Evolutionary conservation across 306 rosid genomes (phyloP).

Genomic region (Bauhinia variegata): DNA sequence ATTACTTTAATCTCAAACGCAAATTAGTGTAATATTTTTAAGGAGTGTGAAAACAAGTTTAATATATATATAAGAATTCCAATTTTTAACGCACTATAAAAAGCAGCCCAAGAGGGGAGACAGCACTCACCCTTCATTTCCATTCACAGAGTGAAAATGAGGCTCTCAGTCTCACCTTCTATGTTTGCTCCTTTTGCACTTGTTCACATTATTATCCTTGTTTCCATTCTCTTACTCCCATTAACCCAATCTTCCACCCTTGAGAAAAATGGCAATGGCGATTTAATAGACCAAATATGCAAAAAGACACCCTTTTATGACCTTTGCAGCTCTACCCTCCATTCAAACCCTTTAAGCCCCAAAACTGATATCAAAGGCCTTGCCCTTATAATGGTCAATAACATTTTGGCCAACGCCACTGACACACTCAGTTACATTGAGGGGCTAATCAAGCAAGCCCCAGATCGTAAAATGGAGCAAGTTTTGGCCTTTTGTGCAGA

Average conservation of each 20-base stretch:
- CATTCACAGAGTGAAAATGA: slow-evolving; percentile 29
- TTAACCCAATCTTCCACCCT: slow-evolving; percentile 38
- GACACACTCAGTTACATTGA: slow-evolving; percentile 51
- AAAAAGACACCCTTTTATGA: slow-evolving; percentile 57
- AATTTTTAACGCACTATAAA: no score
- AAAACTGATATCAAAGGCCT: slow-evolving; percentile 54
- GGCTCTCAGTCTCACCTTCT: slow-evolving; percentile 4
- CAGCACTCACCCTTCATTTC: slow-evolving; percentile 26
- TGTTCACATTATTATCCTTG: slow-evolving; percentile 30
- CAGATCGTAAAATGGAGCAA: slow-evolving; percentile 55
- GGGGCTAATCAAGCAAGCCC: slow-evolving; percentile 44
- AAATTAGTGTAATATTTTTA: no score
- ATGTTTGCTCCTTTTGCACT: slow-evolving; percentile 12
- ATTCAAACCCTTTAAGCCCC: slow-evolving; percentile 48
- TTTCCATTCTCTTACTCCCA: slow-evolving; percentile 34
- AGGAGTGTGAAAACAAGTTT: no score
- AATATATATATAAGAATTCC: no score
- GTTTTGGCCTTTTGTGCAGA: slow-evolving; percentile 79
- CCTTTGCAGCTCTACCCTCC: slow-evolving; percentile 50
- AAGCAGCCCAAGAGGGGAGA: slow-evolving; percentile 28
- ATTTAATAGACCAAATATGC: slow-evolving; percentile 54
- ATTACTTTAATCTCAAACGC: no score
- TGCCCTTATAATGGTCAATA: slow-evolving; percentile 48
- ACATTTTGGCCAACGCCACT: slow-evolving; percentile 44
- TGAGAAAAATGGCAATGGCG: slow-evolving; percentile 7